Evolutionary conservation across 1,139 yeast species (phyloP), one percentile per base, ranked within the genome.

Genomic region (Pichia inconspicua): DNA sequence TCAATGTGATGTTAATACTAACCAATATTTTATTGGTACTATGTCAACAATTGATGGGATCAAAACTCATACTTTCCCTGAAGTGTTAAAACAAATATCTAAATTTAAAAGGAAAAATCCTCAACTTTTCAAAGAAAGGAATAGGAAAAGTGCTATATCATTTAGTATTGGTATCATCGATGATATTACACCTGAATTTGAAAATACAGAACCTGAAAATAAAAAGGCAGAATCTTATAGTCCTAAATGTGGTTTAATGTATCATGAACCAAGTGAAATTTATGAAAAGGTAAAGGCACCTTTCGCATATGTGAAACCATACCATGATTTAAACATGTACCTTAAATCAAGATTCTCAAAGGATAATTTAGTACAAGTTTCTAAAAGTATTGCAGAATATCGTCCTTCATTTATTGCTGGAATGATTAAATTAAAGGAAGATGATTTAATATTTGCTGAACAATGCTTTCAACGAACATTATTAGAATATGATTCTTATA

Each of bases 401-500:
- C 70, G 97, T 53, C 97, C 97, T 1, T 80, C 89, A 10, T 90
- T 90, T 63, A 89, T 90, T 57, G 97, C 97, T 1, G 85, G 95
- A 59, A 87, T 96, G 32, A 84, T 87, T 58, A 82, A 94, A 4
- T 68, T 92, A 41, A 86, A 89, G 50, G 95, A 87, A 56, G 95
- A 87, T 45, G 98, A 92, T 63, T 71, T 90, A 61, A 85, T 90
- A 7, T 92, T 92, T 60, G 89, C 92, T 87, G 98, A 92, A 61
- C 95, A 90, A 67, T 87, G 96, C 58, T 90, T 90, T 68, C 97
- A 92, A 64, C 69, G 98, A 44, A 89, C 97, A 0, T 68, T 92
- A 43, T 68, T 90, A 43, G 96, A 95, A 53, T 92, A 89, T 64
- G 94, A 88, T 56, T 85, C 82, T 63, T 86, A 86, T 62, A 84